Conservation (phyloP, 768 basidiomycete species). For the Chlorophyllum brunneum region DNA sequence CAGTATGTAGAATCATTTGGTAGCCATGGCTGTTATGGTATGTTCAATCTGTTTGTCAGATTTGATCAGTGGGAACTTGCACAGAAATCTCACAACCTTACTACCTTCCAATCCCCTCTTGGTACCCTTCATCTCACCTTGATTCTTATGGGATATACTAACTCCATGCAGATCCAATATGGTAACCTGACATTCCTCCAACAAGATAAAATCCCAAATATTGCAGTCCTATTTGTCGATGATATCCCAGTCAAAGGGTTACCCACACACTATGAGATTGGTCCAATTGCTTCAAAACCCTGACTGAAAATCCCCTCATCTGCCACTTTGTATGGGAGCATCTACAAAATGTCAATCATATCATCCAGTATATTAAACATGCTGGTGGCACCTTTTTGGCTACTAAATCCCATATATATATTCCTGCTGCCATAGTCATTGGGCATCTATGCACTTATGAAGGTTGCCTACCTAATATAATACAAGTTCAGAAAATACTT, state of each 20-base stretch:
- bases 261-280: conserved; percentile 18
- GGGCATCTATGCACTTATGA: conserved; percentile 33
- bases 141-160: conserved; percentile 32
- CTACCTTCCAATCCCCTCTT: conserved; percentile 36
- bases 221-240: conserved; percentile 21
- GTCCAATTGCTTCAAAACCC: neutral
- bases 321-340: conserved; percentile 36
- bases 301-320: conserved; percentile 13
- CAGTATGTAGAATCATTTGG: conserved; percentile 30
- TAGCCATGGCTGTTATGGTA: conserved; percentile 24
- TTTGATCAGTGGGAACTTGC: conserved; percentile 28
- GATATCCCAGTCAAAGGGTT: conserved; percentile 22
- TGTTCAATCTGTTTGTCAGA: conserved; percentile 26
- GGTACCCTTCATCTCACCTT: conserved; percentile 21
- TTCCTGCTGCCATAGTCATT: conserved; percentile 20
- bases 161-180: conserved; percentile 27
- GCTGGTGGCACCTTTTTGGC: conserved; percentile 26
- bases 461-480: conserved; percentile 24
- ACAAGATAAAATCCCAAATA: conserved; percentile 24
- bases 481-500: conserved; percentile 17
- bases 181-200: conserved; percentile 27
- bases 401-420: conserved; percentile 18
- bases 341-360: conserved; percentile 26
- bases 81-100: conserved; percentile 28
- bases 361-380: conserved; percentile 28